Base-by-base conservation (phyloP, 768 basidiomycete species). In the Termitomyces sp. region DNA sequence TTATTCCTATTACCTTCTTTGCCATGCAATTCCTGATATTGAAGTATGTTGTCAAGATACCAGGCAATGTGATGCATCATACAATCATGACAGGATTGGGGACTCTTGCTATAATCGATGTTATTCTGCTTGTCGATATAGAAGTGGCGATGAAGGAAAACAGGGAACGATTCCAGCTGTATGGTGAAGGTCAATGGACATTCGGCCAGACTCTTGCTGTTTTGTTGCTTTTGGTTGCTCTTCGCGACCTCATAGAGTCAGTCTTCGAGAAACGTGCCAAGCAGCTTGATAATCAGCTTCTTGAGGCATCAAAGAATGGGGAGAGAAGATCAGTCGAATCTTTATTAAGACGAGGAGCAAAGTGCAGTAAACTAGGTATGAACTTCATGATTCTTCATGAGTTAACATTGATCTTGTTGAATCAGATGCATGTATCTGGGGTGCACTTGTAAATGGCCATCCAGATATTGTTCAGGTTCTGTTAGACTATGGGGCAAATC, bases 191-290 rank as follows among this genome's bases (percentile, higher is more conserved):
- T 6, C 3, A n/a, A 5, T 60, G 59, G 59, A 50, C 54, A 41
- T 60, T 60, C 56, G 59, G 59, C 18, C 59, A 60, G 22, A 60
- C 54, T 8, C 54, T 60, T 27, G 54, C 59, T 9, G 37, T 37
- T 37, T 8, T 37, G 15, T 15, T 37, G 15, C 37, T 37, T 15
- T 16, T 37, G 15, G 37, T 16, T 16, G 15, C 37, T 37, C 13
- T 37, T 16, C 37, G 37, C 16, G 37, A 37, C 15, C 6, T 37
- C 1, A 16, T 16, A 16, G 37, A 16, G 16, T 15, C 37, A 37
- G 56, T 42, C 24, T 60, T 39, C 13, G 18, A 6, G 15, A 20
- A 31, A n/a, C 33, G 39, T 33, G 44, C 54, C 1, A 20, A 44
- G 42, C 18, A n/a, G 18, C 39, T 41, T 41, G 18, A 9, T 41